phyloP scores from a whole-genome alignment of 2,329 filamentous ascomycete genomes.

The Fusarium sp. region DNA sequence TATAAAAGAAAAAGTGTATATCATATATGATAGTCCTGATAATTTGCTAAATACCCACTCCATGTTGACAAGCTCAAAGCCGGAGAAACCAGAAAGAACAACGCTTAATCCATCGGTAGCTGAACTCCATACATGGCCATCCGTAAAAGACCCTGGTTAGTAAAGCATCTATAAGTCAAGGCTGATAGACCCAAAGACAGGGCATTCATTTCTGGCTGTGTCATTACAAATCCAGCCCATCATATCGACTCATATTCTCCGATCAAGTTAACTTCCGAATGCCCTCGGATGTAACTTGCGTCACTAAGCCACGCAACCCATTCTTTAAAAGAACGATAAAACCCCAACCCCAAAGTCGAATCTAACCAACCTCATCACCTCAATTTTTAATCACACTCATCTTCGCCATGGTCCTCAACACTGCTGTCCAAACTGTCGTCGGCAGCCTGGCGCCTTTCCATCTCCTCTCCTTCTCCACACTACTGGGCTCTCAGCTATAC shows the following conservation, averaged over 20 bases:
- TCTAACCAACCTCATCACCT: not conserved
- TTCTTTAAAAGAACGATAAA: conserved; percentile 14
- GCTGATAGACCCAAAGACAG: not conserved
- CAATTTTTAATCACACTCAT: not conserved
- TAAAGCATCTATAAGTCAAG: not conserved
- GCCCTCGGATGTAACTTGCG: conserved; percentile 37
- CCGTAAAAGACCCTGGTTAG: not conserved
- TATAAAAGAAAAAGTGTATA: not conserved
- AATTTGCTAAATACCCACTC: not conserved
- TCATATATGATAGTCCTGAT: not conserved
- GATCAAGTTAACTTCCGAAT: conserved; percentile 35
- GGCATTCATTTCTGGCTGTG: accelerated
- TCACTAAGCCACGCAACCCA: not conserved
- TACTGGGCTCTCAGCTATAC: conserved; percentile 55
- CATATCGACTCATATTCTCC: not conserved
- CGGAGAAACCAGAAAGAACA: not conserved
- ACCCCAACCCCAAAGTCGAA: not conserved
- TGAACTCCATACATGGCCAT: not conserved
- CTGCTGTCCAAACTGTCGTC: conserved; percentile 13
- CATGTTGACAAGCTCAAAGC: not conserved
- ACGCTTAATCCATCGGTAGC: not conserved
- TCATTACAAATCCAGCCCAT: not conserved
- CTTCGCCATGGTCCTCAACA: conserved; percentile 28
- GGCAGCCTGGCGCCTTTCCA: conserved; percentile 50
- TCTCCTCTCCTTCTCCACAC: conserved; percentile 53